A percentile compares a stretch with the other conserved stretches of the same genome.
These are phyloP conservation scores for Calocybe cyanea DNA, from an alignment of 768 basidiomycete genomes.

Conservation along the genomic window DNA sequence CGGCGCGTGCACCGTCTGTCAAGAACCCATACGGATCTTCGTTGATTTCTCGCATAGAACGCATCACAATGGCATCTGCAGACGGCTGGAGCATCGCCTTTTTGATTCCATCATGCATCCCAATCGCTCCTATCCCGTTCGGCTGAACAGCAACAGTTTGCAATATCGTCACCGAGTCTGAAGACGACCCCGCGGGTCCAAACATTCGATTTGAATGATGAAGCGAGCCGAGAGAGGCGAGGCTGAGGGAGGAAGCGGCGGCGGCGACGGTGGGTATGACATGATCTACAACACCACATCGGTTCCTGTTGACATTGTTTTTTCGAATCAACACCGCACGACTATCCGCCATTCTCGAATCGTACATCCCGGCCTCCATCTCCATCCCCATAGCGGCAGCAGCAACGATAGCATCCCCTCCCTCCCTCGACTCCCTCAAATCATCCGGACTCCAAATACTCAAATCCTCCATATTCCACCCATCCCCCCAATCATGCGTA, in stretches of 20 bases:
- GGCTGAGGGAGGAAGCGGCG: slow-evolving; percentile 22
- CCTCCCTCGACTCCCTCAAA: slow-evolving; percentile 24
- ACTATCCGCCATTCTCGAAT: slow-evolving; percentile 28
- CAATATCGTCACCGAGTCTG: not conserved
- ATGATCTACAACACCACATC: slow-evolving; percentile 4
- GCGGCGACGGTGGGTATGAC: slow-evolving; percentile 13
- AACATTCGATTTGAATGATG: slow-evolving; percentile 7
- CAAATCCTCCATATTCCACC: slow-evolving; percentile 96
- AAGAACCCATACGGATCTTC: slow-evolving; percentile 67
- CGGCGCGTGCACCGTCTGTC: slow-evolving; percentile 82
- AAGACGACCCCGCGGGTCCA: not conserved
- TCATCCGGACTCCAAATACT: slow-evolving; percentile 86
- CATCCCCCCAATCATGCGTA: slow-evolving; percentile 87
- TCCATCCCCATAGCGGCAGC: slow-evolving; percentile 20
- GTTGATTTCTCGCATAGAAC: slow-evolving; percentile 31
- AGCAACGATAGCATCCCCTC: slow-evolving; percentile 8
- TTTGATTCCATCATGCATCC: too few relatives aligned
- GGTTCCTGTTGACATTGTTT: slow-evolving; percentile 17
- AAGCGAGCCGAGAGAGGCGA: slow-evolving; percentile 18
- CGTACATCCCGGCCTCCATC: slow-evolving; percentile 11
- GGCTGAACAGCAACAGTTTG: too few relatives aligned
- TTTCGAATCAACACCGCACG: slow-evolving; percentile 34
- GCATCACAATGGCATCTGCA: too few relatives aligned
- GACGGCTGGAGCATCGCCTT: too few relatives aligned
- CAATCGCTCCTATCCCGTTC: too few relatives aligned